phyloP scores from a whole-genome alignment of 2,329 filamentous ascomycete genomes.

The Talaromyces piceae region DNA sequence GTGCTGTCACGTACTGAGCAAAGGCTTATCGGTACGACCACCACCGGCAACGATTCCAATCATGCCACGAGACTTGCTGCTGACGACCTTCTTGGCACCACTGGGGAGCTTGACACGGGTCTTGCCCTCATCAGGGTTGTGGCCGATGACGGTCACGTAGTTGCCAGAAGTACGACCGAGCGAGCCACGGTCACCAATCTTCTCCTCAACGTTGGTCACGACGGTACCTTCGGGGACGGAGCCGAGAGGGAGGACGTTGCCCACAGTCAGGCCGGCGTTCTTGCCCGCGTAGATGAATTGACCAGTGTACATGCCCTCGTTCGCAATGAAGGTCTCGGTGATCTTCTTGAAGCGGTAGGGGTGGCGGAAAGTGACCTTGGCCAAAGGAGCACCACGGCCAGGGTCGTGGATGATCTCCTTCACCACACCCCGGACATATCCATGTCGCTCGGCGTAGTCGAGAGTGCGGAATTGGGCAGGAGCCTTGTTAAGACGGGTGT shows the following conservation, averaged over 20 bases:
- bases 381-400: constrained; percentile 95
- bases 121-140: constrained; percentile 99
- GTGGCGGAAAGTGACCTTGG: constrained; percentile 93
- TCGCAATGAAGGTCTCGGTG: constrained; percentile 99
- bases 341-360: constrained; percentile 97
- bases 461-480: constrained; percentile 93
- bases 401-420: constrained; percentile 99
- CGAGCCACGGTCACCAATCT: constrained; percentile 91
- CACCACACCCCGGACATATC: constrained; percentile 94
- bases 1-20: constrained; percentile 61
- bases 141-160: constrained; percentile 96
- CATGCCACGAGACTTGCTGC: constrained; percentile 90
- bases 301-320: constrained; percentile 99
- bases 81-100: constrained; percentile 98
- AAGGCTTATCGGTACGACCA: constrained; percentile 98
- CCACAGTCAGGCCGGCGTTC: constrained; percentile 93
- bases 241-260: constrained; percentile 91
- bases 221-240: constrained; percentile 99
- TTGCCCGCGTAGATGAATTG: constrained; percentile 99
- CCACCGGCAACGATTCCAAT: constrained; percentile 99
- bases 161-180: constrained; percentile 97
- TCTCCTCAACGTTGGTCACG: constrained; percentile 98
- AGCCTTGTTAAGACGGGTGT: constrained; percentile 89
- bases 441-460: constrained; percentile 95
- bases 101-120: constrained; percentile 99